Evolutionary conservation across 192 early-diverging fungal genomes (phyloP).

Genomic region (Cladochytrium replicatum): DNA sequence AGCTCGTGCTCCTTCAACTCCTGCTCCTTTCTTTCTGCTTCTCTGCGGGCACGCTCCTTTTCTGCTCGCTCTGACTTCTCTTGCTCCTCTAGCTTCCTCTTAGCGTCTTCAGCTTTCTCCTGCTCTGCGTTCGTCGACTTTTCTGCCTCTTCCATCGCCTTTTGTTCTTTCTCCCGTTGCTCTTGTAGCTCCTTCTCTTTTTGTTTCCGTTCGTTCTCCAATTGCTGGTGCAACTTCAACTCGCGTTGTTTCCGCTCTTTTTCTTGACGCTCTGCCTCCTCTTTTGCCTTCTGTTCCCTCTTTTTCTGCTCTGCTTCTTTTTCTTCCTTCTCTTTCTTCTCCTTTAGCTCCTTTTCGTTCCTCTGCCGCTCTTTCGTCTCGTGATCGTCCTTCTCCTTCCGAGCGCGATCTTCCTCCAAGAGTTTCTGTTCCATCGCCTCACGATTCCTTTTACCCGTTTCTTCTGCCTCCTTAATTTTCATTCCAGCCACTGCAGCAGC

Average conservation of each 20-base stretch:
- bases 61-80: not conserved
- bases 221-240: not conserved
- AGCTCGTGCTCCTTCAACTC: not conserved
- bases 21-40: not conserved
- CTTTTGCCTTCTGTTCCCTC: conserved; percentile 2
- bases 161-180: not conserved
- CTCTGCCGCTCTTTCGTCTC: conserved; percentile 5
- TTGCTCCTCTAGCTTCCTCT: not conserved
- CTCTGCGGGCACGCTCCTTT: not conserved
- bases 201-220: not conserved
- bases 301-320: not conserved
- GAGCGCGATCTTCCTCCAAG: too few species aligned
- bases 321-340: conserved; percentile 1
- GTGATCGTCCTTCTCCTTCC: too few species aligned
- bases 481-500: not conserved
- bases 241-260: not conserved
- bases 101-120: not conserved
- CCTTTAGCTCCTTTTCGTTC: conserved; percentile 11
- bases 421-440: too few species aligned
- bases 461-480: conserved; percentile 1
- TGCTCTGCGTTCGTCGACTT: not conserved
- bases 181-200: not conserved
- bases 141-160: not conserved
- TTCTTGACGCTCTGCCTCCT: not conserved
- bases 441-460: conserved; percentile 1